phyloP scores from a whole-genome alignment of 495 filamentous ascomycete genomes.

The Lophiostoma macrostomum region DNA sequence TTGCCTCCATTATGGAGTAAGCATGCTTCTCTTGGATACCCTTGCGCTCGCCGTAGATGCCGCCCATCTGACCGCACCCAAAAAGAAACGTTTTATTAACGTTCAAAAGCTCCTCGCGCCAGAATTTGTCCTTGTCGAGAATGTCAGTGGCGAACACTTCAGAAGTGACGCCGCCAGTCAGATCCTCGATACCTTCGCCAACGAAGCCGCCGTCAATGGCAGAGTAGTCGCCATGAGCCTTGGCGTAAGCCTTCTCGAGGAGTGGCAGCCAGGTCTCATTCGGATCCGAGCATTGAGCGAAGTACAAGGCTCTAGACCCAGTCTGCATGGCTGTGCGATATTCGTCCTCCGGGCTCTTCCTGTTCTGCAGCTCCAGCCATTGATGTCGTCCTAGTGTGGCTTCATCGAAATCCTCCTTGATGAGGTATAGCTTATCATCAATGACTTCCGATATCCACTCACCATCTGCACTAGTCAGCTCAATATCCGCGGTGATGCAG shows the following conservation, averaged over 20 bases:
- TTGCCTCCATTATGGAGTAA: conserved; percentile 82
- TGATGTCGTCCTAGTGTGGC: conserved; percentile 59
- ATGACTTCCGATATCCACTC: conserved; percentile 91
- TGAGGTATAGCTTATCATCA: conserved; percentile 80
- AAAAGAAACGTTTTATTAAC: conserved; percentile 89
- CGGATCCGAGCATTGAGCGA: conserved; percentile 77
- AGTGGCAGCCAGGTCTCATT: conserved; percentile 95
- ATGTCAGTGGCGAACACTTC: conserved; percentile 79
- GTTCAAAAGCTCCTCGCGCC: conserved; percentile 78
- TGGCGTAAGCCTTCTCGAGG: conserved; percentile 94
- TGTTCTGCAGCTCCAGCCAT: conserved; percentile 66
- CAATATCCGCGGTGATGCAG: background rate
- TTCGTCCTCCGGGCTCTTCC: conserved; percentile 71
- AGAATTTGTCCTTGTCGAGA: conserved; percentile 82
- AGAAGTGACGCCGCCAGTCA: conserved; percentile 87
- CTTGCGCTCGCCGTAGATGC: conserved; percentile 52
- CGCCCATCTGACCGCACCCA: conserved; percentile 65
- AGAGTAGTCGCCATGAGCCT: conserved; percentile 84
- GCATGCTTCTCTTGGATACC: conserved; percentile 82
- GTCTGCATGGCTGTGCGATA: conserved; percentile 73
- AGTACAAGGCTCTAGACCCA: conserved; percentile 74
- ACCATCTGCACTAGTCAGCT: conserved; percentile 56
- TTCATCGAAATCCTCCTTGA: conserved; percentile 79
- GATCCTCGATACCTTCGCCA: conserved; percentile 87
- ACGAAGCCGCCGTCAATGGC: conserved; percentile 83